Percentiles rank a stretch among this genome's conserved stretches.
Evolutionary conservation across 2,329 filamentous ascomycete species (phyloP).

Genomic region (Nothophaeocryptopus gaeumannii): DNA sequence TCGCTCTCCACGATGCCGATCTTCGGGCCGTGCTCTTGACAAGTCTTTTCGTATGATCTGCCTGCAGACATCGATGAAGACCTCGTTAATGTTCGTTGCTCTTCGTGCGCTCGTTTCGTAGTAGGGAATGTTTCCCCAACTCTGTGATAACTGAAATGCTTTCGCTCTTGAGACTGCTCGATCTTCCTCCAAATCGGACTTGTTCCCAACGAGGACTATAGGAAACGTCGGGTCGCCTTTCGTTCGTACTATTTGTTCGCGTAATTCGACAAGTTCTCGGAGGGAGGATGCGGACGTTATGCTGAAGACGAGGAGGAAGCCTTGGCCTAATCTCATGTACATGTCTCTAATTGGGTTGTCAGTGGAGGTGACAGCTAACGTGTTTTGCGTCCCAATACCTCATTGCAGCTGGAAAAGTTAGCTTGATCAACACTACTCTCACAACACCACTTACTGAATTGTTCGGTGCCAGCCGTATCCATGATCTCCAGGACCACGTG

Average conservation of each 20-base stretch:
- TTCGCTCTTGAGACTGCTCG: slow-evolving; percentile 72
- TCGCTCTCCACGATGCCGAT: slow-evolving; percentile 14
- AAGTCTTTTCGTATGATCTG: slow-evolving; percentile 38
- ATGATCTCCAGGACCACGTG: slow-evolving; percentile 89
- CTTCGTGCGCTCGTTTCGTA: slow-evolving; percentile 85
- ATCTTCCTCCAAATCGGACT: slow-evolving; percentile 84
- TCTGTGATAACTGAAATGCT: slow-evolving; percentile 80
- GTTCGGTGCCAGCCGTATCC: slow-evolving; percentile 87
- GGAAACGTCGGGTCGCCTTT: slow-evolving; percentile 66
- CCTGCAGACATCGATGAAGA: slow-evolving; percentile 56
- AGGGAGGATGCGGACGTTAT: slow-evolving; percentile 84
- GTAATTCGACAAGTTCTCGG: slow-evolving; percentile 73
- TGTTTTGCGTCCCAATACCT: slow-evolving; percentile 11
- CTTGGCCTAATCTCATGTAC: slow-evolving; percentile 92
- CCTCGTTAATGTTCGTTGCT: slow-evolving; percentile 83
- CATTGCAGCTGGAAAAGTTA: slow-evolving; percentile 25
- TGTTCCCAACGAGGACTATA: slow-evolving; percentile 90
- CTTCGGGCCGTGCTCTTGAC: slow-evolving; percentile 21
- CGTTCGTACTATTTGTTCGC: slow-evolving; percentile 86
- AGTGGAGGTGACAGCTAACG: neutral
- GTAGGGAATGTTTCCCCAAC: slow-evolving; percentile 82
- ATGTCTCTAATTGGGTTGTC: slow-evolving; percentile 55
- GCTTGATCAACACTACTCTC: neutral
- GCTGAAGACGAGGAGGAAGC: slow-evolving; percentile 87
- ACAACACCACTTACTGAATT: slow-evolving; percentile 68